Evolutionary conservation across 2,329 filamentous ascomycete genomes (phyloP).

Genomic region (Chrysosporium keratinophilum): DNA sequence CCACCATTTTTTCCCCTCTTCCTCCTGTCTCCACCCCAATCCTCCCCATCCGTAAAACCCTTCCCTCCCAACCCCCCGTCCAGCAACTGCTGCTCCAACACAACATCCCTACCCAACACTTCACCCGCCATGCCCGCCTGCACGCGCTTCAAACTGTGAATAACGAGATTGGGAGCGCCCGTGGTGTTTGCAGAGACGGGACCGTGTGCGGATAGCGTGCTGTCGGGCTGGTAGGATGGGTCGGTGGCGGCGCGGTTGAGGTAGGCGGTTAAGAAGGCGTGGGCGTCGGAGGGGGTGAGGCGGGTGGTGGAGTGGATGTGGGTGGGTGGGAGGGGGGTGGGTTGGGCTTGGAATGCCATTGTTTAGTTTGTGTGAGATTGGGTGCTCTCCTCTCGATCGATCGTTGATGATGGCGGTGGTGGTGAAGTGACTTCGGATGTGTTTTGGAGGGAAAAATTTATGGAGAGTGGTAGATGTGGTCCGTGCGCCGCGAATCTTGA

Average conservation of each 20-base stretch:
- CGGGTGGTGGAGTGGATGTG: slow-evolving; percentile 28
- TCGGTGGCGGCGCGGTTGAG: slow-evolving; percentile 34
- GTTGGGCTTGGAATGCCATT: slow-evolving; percentile 30
- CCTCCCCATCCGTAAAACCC: neutral
- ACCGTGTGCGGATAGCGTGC: slow-evolving; percentile 35
- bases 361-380: slow-evolving; percentile 2
- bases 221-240: slow-evolving; percentile 36
- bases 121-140: slow-evolving; percentile 36
- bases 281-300: slow-evolving; percentile 32
- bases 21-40: slow-evolving; percentile 22
- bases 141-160: slow-evolving; percentile 38
- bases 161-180: slow-evolving; percentile 33
- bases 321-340: slow-evolving; percentile 31
- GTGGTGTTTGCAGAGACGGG: slow-evolving; percentile 35
- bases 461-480: neutral
- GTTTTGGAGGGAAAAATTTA: neutral
- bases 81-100: slow-evolving; percentile 25
- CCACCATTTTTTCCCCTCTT: slow-evolving; percentile 19
- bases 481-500: slow-evolving; percentile 5
- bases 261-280: slow-evolving; percentile 36
- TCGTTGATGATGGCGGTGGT: too few relatives aligned
- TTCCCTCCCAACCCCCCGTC: neutral
- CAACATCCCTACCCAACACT: slow-evolving; percentile 33
- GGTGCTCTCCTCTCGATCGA: too few relatives aligned
- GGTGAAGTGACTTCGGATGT: neutral